Percentiles rank a stretch among this genome's conserved stretches.
Evolutionary conservation across 2,329 filamentous ascomycete genomes (phyloP).

Genomic region (Xylaria polymorpha): DNA sequence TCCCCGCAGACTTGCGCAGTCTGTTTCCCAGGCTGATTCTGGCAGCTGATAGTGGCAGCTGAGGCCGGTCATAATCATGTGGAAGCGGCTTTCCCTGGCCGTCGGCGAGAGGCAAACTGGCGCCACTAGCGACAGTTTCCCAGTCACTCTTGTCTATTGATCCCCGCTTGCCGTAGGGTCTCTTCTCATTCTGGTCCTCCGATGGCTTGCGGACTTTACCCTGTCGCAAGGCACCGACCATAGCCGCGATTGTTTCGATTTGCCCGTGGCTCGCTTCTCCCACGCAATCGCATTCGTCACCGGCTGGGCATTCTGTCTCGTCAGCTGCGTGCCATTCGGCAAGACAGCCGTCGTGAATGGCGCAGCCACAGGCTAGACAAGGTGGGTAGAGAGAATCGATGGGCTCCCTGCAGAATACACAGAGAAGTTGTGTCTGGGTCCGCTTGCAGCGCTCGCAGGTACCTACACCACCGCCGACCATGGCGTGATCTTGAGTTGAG

Average conservation of each 20-base stretch:
- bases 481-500: constrained; percentile 60
- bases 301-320: constrained; percentile 69
- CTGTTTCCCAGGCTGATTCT: constrained; percentile 60
- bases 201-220: constrained; percentile 49
- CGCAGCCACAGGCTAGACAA: constrained; percentile 72
- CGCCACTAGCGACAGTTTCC: constrained; percentile 51
- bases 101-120: constrained; percentile 45
- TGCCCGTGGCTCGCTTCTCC: constrained; percentile 67
- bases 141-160: constrained; percentile 53
- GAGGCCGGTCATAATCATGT: constrained; percentile 37
- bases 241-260: constrained; percentile 70
- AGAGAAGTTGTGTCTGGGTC: constrained; percentile 67
- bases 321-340: constrained; percentile 68
- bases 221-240: constrained; percentile 59
- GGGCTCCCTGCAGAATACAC: constrained; percentile 72
- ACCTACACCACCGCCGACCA: constrained; percentile 55
- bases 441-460: constrained; percentile 62
- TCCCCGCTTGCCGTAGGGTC: constrained; percentile 36
- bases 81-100: constrained; percentile 46
- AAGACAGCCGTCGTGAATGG: constrained; percentile 68
- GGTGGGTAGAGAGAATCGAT: constrained; percentile 69
- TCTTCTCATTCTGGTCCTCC: constrained; percentile 34
- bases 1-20: constrained; percentile 61
- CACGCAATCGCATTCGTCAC: constrained; percentile 72
- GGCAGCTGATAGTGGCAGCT: constrained; percentile 55